Conservation (phyloP, 2,329 filamentous ascomycete genomes). For the Ascochyta rabiei region DNA sequence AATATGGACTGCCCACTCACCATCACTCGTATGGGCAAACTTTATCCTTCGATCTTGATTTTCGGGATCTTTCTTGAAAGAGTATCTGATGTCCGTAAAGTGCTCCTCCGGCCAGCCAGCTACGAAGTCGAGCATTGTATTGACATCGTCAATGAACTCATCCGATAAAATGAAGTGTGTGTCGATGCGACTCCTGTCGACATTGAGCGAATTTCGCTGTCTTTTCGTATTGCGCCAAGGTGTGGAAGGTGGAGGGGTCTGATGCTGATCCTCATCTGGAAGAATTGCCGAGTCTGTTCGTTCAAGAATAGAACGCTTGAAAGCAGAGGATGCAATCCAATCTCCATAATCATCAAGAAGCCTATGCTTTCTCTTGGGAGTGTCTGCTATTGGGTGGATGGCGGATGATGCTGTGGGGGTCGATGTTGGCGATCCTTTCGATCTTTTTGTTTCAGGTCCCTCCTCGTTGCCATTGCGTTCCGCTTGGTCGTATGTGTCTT, state of each 20-base stretch:
- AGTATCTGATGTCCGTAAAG: slow-evolving; percentile 1
- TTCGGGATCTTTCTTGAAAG: slow-evolving; percentile 5
- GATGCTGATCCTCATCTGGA: no score
- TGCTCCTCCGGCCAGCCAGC: not conserved
- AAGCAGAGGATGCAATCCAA: not conserved
- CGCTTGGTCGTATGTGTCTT: not conserved
- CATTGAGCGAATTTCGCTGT: not conserved
- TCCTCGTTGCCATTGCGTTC: not conserved
- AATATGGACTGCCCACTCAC: slow-evolving; percentile 3
- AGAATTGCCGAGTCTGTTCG: not conserved
- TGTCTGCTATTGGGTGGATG: not conserved
- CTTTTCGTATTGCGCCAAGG: slow-evolving; percentile 3
- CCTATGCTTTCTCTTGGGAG: not conserved
- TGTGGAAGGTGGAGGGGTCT: not conserved
- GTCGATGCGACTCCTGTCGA: slow-evolving; percentile 8
- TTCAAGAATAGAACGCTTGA: not conserved
- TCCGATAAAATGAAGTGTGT: slow-evolving; percentile 7
- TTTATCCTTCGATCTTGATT: slow-evolving; percentile 1
- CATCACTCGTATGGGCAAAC: not conserved
- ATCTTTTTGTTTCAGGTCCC: not conserved
- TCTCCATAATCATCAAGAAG: not conserved
- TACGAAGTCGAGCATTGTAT: slow-evolving; percentile 18
- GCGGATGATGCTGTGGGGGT: not conserved
- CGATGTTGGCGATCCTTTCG: no score
- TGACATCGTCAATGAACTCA: slow-evolving; percentile 17